A percentile compares a stretch with the other conserved stretches of the same genome.
phyloP scores from a whole-genome alignment of 305 asterid genomes.

The Fraxinus sp. region DNA sequence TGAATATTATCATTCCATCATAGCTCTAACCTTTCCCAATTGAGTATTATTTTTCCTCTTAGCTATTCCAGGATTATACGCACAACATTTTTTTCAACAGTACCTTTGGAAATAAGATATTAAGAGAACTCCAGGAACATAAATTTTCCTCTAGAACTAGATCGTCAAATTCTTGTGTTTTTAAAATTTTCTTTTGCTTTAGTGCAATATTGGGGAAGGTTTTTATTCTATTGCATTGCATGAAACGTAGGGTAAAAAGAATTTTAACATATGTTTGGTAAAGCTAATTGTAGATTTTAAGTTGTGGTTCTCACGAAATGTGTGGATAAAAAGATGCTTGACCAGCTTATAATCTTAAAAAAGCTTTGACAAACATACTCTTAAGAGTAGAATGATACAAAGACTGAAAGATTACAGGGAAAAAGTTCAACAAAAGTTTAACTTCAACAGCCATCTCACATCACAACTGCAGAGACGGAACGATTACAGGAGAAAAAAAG shows the following conservation, averaged over 20 bases:
- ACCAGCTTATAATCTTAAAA: background rate
- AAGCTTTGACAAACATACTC: background rate
- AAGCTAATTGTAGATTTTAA: background rate
- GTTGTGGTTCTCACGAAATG: background rate
- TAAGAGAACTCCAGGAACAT: background rate
- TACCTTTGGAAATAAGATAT: background rate
- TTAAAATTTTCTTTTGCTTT: background rate
- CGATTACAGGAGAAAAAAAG: background rate
- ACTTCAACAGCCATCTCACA: background rate
- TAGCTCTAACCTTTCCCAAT: background rate
- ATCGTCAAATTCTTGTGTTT: background rate
- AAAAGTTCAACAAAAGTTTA: background rate
- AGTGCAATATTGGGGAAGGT: background rate
- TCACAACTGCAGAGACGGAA: background rate
- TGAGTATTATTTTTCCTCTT: background rate
- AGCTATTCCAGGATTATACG: background rate
- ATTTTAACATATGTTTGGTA: background rate
- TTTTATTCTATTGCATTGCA: background rate
- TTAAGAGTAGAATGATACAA: background rate
- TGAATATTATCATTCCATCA: background rate
- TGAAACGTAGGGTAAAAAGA: background rate
- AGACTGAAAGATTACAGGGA: background rate
- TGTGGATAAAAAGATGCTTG: background rate
- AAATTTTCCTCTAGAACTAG: background rate
- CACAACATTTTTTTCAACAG: background rate